phyloP scores from a whole-genome alignment of 352 stramenopile genomes.

The Phytophthora sp. region DNA sequence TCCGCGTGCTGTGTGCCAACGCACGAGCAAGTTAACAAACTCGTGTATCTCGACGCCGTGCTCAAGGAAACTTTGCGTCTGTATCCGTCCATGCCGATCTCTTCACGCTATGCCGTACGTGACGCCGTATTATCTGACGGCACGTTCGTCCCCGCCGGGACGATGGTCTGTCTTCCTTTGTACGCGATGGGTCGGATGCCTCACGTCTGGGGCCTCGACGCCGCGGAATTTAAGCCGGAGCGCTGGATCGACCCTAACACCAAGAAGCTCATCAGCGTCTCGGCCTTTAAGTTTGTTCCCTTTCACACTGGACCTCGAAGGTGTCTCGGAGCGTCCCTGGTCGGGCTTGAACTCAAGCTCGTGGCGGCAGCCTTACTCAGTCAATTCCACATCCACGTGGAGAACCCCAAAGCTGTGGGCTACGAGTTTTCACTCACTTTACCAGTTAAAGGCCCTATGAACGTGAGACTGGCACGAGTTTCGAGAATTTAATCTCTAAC shows the following conservation, averaged over 20 bases:
- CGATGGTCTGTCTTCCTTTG: slow-evolving; percentile 40
- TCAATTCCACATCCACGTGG: slow-evolving; percentile 43
- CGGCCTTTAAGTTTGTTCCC: slow-evolving; percentile 49
- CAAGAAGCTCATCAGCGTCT: slow-evolving; percentile 38
- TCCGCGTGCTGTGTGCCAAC: slow-evolving; percentile 21
- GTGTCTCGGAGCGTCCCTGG: slow-evolving; percentile 50
- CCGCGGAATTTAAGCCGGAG: slow-evolving; percentile 56
- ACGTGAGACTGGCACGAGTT: slow-evolving; percentile 28
- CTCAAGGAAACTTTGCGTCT: slow-evolving; percentile 63
- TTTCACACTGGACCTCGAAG: slow-evolving; percentile 57
- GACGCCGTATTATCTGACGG: slow-evolving; percentile 65
- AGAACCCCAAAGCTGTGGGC: slow-evolving; percentile 28
- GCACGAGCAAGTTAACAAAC: slow-evolving; percentile 24
- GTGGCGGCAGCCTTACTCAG: slow-evolving; percentile 38
- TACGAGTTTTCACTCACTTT: slow-evolving; percentile 45
- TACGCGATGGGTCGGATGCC: slow-evolving; percentile 56
- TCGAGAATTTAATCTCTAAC: slow-evolving; percentile 3
- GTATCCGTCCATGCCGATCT: slow-evolving; percentile 42
- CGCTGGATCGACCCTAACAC: slow-evolving; percentile 47
- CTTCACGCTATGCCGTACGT: slow-evolving; percentile 10
- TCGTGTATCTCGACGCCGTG: slow-evolving; percentile 63
- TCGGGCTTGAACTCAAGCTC: slow-evolving; percentile 52
- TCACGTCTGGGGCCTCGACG: slow-evolving; percentile 60
- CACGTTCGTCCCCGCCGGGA: slow-evolving; percentile 48
- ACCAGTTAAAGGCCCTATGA: slow-evolving; percentile 44